A percentile compares a stretch with the other conserved stretches of the same genome.
Evolutionary conservation across 306 rosid species (phyloP).

Genomic region (Rosa multiflora): DNA sequence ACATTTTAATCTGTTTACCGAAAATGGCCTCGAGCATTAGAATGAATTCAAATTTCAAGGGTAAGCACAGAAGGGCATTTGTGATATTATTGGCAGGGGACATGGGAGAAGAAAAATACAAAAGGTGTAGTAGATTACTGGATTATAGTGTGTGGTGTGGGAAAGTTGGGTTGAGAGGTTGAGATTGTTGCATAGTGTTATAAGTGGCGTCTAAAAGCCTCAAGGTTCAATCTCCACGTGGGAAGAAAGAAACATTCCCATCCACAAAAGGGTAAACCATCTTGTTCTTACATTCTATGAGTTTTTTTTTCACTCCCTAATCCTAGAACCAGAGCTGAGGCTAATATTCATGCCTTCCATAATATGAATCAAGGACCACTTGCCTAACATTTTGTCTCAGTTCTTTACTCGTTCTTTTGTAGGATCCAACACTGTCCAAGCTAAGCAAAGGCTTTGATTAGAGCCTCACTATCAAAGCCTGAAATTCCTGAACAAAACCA

Average conservation of each 20-base stretch:
- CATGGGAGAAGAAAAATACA: constrained; percentile 30
- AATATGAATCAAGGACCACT: background rate
- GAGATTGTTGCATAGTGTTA: constrained; percentile 49
- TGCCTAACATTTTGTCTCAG: background rate
- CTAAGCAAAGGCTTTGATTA: background rate
- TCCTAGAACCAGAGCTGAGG: background rate
- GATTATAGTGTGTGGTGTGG: constrained; percentile 56
- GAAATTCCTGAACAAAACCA: background rate
- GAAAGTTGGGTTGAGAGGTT: constrained; percentile 43
- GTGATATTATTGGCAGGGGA: constrained; percentile 28
- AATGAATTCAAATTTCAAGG: background rate
- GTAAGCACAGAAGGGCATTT: constrained; percentile 35
- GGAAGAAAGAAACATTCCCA: constrained; percentile 33
- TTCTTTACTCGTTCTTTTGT: background rate
- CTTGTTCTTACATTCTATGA: background rate
- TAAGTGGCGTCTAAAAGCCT: constrained; percentile 49
- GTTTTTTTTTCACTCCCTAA: background rate
- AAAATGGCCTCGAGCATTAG: constrained; percentile 36
- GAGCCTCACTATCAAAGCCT: constrained; percentile 2
- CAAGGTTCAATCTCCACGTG: constrained; percentile 32
- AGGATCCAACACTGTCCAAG: background rate
- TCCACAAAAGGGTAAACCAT: constrained; percentile 38
- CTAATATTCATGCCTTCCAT: background rate
- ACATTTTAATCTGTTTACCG: constrained; percentile 28
- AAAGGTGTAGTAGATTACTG: constrained; percentile 20